Evolutionary conservation across 805 yeast species (phyloP), one percentile per base, ranked within the genome.

Genomic region (Sungouiozyma ichnusensis): DNA sequence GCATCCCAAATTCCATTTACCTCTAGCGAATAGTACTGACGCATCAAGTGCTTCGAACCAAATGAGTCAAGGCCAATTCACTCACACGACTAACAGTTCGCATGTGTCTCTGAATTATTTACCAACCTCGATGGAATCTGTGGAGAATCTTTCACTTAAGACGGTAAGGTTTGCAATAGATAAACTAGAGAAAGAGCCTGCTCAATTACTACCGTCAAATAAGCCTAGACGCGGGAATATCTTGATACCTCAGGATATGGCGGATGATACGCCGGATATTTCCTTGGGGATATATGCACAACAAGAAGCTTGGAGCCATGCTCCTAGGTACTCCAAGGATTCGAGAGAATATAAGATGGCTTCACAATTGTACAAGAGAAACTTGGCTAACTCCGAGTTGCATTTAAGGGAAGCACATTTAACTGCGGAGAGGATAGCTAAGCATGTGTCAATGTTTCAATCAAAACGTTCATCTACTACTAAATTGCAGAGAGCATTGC

Each of bases 191-290:
- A 69, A 68, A 47, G 96, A 88, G 60, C 97, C 97, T 2, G 95
- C 95, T 1, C 97, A 88, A 55, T 95, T 87, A 57, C 83, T 88
- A 46, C 97, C 97, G 2, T 82, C 94, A 1, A 67, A 94, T 54
- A 73, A 71, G 45, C 96, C 97, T 5, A 70, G 80, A 49, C 71
- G 73, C 51, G 96, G 97, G 6, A 81, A 85, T 54, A 87, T 81
- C 17, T 69, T 74, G 9, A 69, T 74, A 15, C 85, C 88, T 0
- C 85, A 81, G 36, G 90, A 84, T 54, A 52, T 81, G 46, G 45
- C 66, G 24, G 59, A 68, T 16, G 78, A 81, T 0, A 76, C 75
- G 0, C 79, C 85, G 0, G 74, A 83, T 16, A 67, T 83, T 27
- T 74, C 83, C 1, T 68, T 78, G 39, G 94, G 94, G 1, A 82